Evolutionary conservation across 495 filamentous ascomycete genomes (phyloP), one percentile per base, ranked within the genome.

Genomic region (Aspergillus conjunctus): DNA sequence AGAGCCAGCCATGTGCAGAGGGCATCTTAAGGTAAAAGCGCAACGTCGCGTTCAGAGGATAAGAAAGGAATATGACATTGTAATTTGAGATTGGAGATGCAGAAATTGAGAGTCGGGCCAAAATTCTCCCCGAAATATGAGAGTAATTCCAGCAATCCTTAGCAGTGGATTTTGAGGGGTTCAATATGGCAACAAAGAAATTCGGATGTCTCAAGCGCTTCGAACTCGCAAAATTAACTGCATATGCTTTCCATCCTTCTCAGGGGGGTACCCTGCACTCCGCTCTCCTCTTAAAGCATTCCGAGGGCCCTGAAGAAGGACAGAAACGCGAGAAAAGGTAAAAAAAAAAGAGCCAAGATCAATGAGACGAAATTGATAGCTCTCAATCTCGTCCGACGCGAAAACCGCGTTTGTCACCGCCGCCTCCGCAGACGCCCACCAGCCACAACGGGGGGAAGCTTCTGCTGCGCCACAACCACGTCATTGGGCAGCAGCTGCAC

Each of bases 401-500:
- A 17, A 43, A 33, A 12, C 26, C 57, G 58, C 41, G 51, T 39
- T 26, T 12, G 20, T 56, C 52, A 59, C 61, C 51, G 61, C 61
- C 61, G n/a, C n/a, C n/a, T 37, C 51, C 32, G 26, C 32, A 48
- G 22, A 12, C 17, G 20, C 7, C 2, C 32, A 60, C 21, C 17
- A 60, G 61, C 61, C 56, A 50, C 56, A 55, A 15, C 7, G 10
- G 3, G 21, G 14, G 7, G 20, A 9, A 17, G 8, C 17, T 11
- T 17, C 32, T 31, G 22, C 32, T 31, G 33, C 60, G 56, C 61
- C 56, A 52, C 51, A 56, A 60, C 60, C 73, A 76, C 73, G 75
- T 78, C 75, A 78, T 78, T 73, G 67, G 66, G 66, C 61, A 61
- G 63, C 61, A 54, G 61, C 61, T 26, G 26, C 61, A 54, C 56